A percentile compares a stretch with the other conserved stretches of the same genome.
These are phyloP conservation scores for Westerdykella ornata DNA, from an alignment of 2,329 filamentous ascomycete species.

Conservation along the genomic window DNA sequence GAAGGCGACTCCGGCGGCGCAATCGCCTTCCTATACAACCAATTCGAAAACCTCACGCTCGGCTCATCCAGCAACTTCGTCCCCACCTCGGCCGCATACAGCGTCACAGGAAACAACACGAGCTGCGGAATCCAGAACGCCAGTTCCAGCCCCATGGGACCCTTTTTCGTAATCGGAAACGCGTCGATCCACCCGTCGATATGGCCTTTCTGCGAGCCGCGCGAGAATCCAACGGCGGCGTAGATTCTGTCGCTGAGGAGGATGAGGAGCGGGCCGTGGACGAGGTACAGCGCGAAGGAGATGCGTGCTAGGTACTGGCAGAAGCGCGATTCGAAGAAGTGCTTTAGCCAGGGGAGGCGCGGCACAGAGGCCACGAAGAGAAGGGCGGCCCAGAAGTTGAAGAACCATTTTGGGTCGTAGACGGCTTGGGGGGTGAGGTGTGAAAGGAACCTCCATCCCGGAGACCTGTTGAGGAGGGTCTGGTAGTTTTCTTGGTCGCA, in stretches of 20 bases:
- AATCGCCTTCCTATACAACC: conserved; percentile 47
- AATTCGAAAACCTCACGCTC: conserved; percentile 45
- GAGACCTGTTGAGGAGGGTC: conserved; percentile 46
- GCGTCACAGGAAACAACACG: conserved; percentile 35
- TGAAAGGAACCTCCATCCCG: conserved; percentile 57
- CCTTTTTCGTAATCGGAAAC: conserved; percentile 49
- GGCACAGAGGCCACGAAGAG: conserved; percentile 52
- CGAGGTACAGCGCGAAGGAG: conserved; percentile 53
- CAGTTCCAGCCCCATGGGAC: conserved; percentile 56
- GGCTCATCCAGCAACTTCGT: conserved; percentile 44
- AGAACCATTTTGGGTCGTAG: conserved; percentile 63
- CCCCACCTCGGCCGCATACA: conserved; percentile 29
- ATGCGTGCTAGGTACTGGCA: conserved; percentile 53
- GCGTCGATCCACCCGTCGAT: conserved; percentile 53
- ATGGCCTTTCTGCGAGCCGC: conserved; percentile 44
- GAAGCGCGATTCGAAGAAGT: conserved; percentile 43
- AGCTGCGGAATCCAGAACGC: conserved; percentile 55
- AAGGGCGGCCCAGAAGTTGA: conserved; percentile 55
- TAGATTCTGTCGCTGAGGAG: conserved; percentile 53
- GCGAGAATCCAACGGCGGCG: conserved; percentile 52
- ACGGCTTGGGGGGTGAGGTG: conserved; percentile 59
- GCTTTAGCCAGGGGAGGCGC: conserved; percentile 48
- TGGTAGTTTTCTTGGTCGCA: conserved; percentile 40
- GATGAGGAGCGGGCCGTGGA: conserved; percentile 48
- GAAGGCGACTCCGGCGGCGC: no score